Evolutionary conservation across 345 rosid genomes (phyloP).

Genomic region (Capsella bursapastoris): DNA sequence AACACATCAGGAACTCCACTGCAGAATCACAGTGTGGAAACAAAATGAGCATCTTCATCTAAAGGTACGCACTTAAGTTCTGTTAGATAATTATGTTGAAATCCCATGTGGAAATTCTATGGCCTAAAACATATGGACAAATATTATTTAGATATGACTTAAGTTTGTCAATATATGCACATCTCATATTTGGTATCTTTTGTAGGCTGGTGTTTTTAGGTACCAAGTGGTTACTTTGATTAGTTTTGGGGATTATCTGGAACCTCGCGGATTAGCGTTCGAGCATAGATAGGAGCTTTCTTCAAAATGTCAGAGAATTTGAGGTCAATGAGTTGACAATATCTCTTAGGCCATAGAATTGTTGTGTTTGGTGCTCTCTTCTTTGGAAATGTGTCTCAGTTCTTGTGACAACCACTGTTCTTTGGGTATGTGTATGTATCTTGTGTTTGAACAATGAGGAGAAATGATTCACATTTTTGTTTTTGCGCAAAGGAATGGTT

Average conservation of each 20-base stretch:
- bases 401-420: slow-evolving; percentile 18
- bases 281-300: slow-evolving; percentile 22
- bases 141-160: neutral
- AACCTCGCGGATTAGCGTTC: slow-evolving; percentile 2
- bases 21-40: slow-evolving; percentile 29
- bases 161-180: neutral
- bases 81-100: neutral
- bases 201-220: slow-evolving; percentile 28
- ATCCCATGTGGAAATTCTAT: neutral
- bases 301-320: slow-evolving; percentile 23
- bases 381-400: slow-evolving; percentile 8
- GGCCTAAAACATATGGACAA: neutral
- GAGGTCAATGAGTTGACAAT: slow-evolving; percentile 20
- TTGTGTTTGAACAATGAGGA: slow-evolving; percentile 3
- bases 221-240: slow-evolving; percentile 26
- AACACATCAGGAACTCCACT: slow-evolving; percentile 30
- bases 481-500: neutral
- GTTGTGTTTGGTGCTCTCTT: slow-evolving; percentile 10
- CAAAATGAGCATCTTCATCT: slow-evolving; percentile 20
- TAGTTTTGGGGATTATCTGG: slow-evolving; percentile 17
- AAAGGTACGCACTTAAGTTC: slow-evolving; percentile 7
- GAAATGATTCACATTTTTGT: neutral
- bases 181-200: neutral
- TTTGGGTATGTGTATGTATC: slow-evolving; percentile 28
- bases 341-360: slow-evolving; percentile 11